phyloP scores from a whole-genome alignment of 768 basidiomycete species.

The Suillus lakei region DNA sequence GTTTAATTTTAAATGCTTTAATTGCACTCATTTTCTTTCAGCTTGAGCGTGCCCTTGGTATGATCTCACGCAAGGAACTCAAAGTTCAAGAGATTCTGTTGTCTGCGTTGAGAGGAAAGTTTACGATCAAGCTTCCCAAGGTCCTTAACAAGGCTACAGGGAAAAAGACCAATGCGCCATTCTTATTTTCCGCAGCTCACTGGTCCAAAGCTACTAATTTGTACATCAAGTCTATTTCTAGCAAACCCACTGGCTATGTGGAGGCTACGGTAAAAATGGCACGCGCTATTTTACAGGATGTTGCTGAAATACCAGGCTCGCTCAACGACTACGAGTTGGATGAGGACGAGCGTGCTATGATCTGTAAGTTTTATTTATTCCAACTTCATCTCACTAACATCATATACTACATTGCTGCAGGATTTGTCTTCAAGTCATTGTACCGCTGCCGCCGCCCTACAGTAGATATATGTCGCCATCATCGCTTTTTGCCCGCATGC shows the following conservation, averaged over 20 bases:
- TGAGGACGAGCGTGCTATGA: too few relatives aligned
- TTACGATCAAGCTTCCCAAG: background rate
- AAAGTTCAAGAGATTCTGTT: background rate
- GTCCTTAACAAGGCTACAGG: constrained; percentile 3
- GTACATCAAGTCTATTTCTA: background rate
- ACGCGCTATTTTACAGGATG: too few relatives aligned
- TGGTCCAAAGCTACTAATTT: background rate
- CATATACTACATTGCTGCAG: too few relatives aligned
- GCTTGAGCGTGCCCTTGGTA: background rate
- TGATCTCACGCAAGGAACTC: background rate
- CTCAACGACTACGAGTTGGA: background rate
- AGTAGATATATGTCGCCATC: too few relatives aligned
- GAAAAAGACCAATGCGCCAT: background rate
- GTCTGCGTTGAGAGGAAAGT: background rate
- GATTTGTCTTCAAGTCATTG: too few relatives aligned
- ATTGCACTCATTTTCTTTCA: background rate
- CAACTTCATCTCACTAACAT: too few relatives aligned
- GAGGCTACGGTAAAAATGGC: background rate
- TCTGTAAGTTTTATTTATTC: too few relatives aligned
- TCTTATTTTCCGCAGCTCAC: background rate
- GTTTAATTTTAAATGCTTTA: background rate
- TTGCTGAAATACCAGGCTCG: background rate
- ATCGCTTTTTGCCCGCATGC: too few relatives aligned
- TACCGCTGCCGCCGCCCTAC: too few relatives aligned
- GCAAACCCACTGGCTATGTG: background rate